These are phyloP conservation scores for Diplocarpon rosae DNA, from an alignment of 2,329 filamentous ascomycete species.

Conservation along the genomic window DNA sequence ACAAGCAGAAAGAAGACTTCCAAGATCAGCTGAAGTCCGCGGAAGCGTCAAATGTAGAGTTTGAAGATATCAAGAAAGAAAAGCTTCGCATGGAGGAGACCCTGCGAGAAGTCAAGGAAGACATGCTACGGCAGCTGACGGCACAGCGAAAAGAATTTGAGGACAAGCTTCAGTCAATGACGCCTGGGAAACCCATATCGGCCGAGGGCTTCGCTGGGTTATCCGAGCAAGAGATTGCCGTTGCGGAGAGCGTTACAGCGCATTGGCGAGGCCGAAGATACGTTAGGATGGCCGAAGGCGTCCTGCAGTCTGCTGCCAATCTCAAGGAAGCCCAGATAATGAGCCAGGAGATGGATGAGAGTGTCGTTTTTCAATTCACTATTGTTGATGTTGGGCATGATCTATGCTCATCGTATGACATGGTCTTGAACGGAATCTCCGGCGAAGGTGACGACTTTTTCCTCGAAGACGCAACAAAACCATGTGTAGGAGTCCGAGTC, in stretches of 20 bases:
- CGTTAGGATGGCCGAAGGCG: constrained; percentile 85
- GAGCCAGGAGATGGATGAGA: constrained; percentile 91
- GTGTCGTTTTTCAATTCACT: constrained; percentile 88
- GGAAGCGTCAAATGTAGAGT: constrained; percentile 63
- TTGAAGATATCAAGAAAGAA: constrained; percentile 74
- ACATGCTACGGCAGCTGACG: constrained; percentile 80
- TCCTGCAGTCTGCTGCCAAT: constrained; percentile 76
- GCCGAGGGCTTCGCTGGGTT: constrained; percentile 34
- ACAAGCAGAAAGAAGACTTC: constrained; percentile 75
- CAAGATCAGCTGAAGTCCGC: constrained; percentile 66
- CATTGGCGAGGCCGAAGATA: constrained; percentile 80
- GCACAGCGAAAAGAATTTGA: constrained; percentile 78
- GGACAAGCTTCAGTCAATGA: constrained; percentile 68
- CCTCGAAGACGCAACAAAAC: constrained; percentile 72
- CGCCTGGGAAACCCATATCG: constrained; percentile 45
- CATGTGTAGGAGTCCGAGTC: constrained; percentile 81
- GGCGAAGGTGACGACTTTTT: constrained; percentile 74
- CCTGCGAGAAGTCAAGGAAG: constrained; percentile 65
- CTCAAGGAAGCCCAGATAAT: constrained; percentile 96
- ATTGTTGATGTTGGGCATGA: constrained; percentile 82
- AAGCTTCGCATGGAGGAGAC: constrained; percentile 78
- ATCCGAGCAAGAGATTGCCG: constrained; percentile 59
- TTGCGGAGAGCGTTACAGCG: constrained; percentile 54
- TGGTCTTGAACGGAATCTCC: constrained; percentile 83
- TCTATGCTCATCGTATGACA: constrained; percentile 88